phyloP scores from a whole-genome alignment of 768 basidiomycete genomes.

The Mycena crocata region DNA sequence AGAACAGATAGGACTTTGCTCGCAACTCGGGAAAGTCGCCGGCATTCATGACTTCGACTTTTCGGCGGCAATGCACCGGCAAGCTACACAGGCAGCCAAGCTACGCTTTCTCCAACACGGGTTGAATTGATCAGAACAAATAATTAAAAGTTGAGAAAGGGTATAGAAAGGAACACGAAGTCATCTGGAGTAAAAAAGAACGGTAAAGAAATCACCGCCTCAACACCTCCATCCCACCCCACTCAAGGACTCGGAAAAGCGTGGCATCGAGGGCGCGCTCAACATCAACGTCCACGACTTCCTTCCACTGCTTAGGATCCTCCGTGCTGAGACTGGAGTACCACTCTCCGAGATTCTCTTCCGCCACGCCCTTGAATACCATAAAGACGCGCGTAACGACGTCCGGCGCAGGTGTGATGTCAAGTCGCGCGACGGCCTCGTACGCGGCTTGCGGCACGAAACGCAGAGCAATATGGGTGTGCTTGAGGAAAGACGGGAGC shows the following conservation, averaged over 20 bases:
- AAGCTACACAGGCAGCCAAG: too few relatives aligned
- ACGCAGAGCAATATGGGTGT: constrained; percentile 55
- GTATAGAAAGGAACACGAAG: too few relatives aligned
- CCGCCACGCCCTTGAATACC: constrained; percentile 54
- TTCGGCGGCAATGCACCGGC: too few relatives aligned
- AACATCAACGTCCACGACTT: constrained; percentile 49
- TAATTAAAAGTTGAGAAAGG: too few relatives aligned
- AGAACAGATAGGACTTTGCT: too few relatives aligned
- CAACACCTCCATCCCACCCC: constrained; percentile 59
- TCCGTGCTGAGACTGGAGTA: not conserved
- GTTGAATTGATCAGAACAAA: too few relatives aligned
- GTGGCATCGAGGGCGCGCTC: constrained; percentile 38
- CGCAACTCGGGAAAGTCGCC: too few relatives aligned
- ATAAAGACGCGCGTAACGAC: constrained; percentile 59
- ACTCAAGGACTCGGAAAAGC: constrained; percentile 57
- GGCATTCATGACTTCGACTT: too few relatives aligned
- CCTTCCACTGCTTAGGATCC: constrained; percentile 44
- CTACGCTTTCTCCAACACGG: too few relatives aligned
- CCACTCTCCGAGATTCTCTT: constrained; percentile 42
- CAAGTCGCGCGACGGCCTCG: constrained; percentile 51
- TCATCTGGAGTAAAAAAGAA: too few relatives aligned
- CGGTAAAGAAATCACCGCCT: not conserved
- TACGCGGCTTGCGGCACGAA: constrained; percentile 59
- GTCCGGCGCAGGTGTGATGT: constrained; percentile 54
- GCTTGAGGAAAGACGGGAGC: constrained; percentile 55